phyloP scores from a whole-genome alignment of 495 filamentous ascomycete species.

The Hypoxylon crocopeplum region DNA sequence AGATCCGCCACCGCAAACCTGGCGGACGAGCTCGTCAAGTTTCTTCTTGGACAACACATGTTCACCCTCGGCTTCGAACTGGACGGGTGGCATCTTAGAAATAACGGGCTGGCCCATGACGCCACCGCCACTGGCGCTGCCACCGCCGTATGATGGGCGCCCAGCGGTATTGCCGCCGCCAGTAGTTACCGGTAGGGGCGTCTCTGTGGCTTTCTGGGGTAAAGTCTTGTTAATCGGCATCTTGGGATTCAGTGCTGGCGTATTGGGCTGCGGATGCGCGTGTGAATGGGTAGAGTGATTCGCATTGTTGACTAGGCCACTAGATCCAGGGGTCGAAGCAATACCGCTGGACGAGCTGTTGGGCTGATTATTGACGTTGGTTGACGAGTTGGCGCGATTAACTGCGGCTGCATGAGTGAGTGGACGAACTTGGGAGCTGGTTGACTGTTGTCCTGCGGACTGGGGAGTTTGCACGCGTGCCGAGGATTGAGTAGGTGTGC shows the following conservation, averaged over 20 bases:
- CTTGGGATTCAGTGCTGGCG: conserved; percentile 54
- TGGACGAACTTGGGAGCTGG: conserved; percentile 46
- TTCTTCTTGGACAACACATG: conserved; percentile 93
- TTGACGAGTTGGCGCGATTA: conserved; percentile 49
- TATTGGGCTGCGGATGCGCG: conserved; percentile 55
- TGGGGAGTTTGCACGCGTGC: conserved; percentile 55
- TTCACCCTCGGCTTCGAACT: conserved; percentile 88
- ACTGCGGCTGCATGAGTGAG: conserved; percentile 57
- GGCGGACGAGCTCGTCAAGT: conserved; percentile 90
- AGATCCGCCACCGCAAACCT: conserved; percentile 83
- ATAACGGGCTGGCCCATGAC: conserved; percentile 88
- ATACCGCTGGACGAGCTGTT: conserved; percentile 44
- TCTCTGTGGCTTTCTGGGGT: conserved; percentile 63
- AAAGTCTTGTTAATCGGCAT: conserved; percentile 84
- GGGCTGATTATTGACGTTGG: conserved; percentile 42
- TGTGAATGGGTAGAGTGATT: conserved; percentile 62
- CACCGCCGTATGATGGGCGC: conserved; percentile 79
- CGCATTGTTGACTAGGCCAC: conserved; percentile 30
- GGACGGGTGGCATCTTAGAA: conserved; percentile 77
- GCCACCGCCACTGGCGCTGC: conserved; percentile 72
- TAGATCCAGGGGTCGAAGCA: conserved; percentile 36
- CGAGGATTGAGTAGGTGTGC: conserved; percentile 53
- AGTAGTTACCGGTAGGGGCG: conserved; percentile 69
- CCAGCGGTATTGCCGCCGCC: conserved; percentile 63
- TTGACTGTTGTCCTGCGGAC: conserved; percentile 51